phyloP scores from a whole-genome alignment of 202 grass and related monocot genomes.

The Cymbopogon flexuosus region DNA sequence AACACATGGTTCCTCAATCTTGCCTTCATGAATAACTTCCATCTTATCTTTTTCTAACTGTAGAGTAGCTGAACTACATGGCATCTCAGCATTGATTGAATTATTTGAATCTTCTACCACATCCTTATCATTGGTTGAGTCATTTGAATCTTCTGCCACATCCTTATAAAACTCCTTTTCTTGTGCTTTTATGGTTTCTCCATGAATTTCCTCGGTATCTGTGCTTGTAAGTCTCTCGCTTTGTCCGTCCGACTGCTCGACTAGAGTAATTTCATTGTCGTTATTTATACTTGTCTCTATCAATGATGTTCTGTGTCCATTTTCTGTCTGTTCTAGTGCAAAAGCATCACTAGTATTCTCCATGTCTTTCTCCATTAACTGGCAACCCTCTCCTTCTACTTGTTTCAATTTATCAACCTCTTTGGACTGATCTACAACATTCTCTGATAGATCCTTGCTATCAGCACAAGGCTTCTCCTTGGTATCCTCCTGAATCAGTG shows the following conservation, averaged over 20 bases:
- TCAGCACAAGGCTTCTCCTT: slow-evolving; percentile 17
- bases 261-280: slow-evolving; percentile 23
- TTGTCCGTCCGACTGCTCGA: slow-evolving; percentile 22
- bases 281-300: not conserved
- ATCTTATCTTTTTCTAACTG: slow-evolving; percentile 14
- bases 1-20: slow-evolving; percentile 13
- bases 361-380: not conserved
- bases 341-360: slow-evolving; percentile 16
- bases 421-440: not conserved
- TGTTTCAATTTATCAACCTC: slow-evolving; percentile 8
- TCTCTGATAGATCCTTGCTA: not conserved
- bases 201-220: not conserved
- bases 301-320: not conserved
- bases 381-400: not conserved
- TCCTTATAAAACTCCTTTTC: slow-evolving; percentile 12
- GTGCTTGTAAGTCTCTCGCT: not conserved
- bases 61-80: slow-evolving; percentile 22
- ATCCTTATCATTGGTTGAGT: slow-evolving; percentile 21
- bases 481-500: slow-evolving; percentile 3
- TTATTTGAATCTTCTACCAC: slow-evolving; percentile 16
- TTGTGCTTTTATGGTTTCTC: slow-evolving; percentile 11
- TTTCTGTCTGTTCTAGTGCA: slow-evolving; percentile 29
- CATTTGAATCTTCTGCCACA: slow-evolving; percentile 23
- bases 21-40: not conserved
- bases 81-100: slow-evolving; percentile 8